Evolutionary conservation across 2,329 filamentous ascomycete genomes (phyloP).

Genomic region (Aureobasidium sp.): DNA sequence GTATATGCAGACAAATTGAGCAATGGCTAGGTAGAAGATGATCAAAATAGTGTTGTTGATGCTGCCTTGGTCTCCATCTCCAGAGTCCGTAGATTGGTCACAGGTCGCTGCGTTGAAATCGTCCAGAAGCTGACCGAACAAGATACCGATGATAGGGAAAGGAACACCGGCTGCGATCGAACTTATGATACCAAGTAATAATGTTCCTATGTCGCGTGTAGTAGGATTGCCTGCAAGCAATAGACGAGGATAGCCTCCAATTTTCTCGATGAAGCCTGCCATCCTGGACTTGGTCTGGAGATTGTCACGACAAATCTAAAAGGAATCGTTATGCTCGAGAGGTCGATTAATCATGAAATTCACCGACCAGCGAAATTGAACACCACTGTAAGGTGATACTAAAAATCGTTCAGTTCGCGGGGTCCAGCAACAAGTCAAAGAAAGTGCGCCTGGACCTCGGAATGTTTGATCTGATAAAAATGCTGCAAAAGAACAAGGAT

Average conservation of each 20-base stretch:
- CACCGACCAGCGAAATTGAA: neutral
- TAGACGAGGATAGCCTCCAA: slow-evolving; percentile 31
- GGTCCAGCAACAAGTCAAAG: neutral
- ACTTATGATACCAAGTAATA: slow-evolving; percentile 16
- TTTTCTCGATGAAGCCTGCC: slow-evolving; percentile 25
- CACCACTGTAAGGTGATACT: neutral
- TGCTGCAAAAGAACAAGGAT: slow-evolving; percentile 4
- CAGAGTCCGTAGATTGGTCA: slow-evolving; percentile 29
- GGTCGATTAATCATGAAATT: neutral
- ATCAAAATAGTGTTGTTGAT: slow-evolving; percentile 53
- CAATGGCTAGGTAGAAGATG: slow-evolving; percentile 59
- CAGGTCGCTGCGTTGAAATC: slow-evolving; percentile 54
- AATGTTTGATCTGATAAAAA: slow-evolving; percentile 8
- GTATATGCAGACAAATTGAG: slow-evolving; percentile 58
- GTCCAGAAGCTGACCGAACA: slow-evolving; percentile 59
- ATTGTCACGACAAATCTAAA: neutral
- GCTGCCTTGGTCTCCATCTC: slow-evolving; percentile 32
- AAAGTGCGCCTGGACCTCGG: neutral
- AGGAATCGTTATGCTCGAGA: neutral
- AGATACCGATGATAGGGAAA: slow-evolving; percentile 56
- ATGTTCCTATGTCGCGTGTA: slow-evolving; percentile 19
- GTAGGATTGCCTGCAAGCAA: slow-evolving; percentile 35
- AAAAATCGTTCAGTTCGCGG: neutral
- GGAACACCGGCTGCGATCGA: slow-evolving; percentile 55
- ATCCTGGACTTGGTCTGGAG: slow-evolving; percentile 21